Base-by-base conservation (phyloP, 257 asterid species). In the Schizonepeta tenuifolia region DNA sequence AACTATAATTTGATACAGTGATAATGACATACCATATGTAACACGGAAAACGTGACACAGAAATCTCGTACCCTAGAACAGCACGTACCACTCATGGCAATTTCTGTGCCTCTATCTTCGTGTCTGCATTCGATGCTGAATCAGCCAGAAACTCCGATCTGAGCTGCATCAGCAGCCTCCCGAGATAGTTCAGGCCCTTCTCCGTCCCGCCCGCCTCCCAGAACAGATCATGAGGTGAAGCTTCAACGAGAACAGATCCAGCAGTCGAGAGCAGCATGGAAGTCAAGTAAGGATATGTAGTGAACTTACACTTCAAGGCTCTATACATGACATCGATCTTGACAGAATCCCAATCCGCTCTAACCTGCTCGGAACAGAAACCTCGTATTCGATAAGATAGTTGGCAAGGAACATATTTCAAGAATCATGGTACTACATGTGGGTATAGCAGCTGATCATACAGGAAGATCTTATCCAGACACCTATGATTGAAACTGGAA, bases 181-280 rank as follows among this genome's bases (percentile, higher is more conserved):
- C 99, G 1, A 94, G 99, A 83, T 94, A 91, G 81, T 94, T 94
- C 31, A 94, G n/a, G 87, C 38, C 99, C 99, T 83, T 94, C 99
- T 9, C 97, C 97, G n/a, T 94, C 97, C 57, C 99, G 87, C 12
- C 99, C 97, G 31, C 99, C 99, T 22, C 99, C 97, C 99, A 94
- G 75, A 94, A 94, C 71, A 88, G 86, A 75, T 94, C 97, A 74
- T 91, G 97, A 0, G 99, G 99, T 10, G 99, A 91, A 33, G 95
- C 93, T 78, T 94, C 99, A 49, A 94, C 97, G 0, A 94, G 90
- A 68, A 91, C 97, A n/a, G 91, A 89, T 18, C 97, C 99, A 44
- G 75, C 86, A 6, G 96, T 94, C 5, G 93, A 87, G 22, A 88
- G 83, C 69, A 94, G 85, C 97, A 94, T 74, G 12, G 96, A 88